Evolutionary conservation across 2,329 filamentous ascomycete species (phyloP), one percentile per base, ranked within the genome.

Genomic region (Aulographum hederae): DNA sequence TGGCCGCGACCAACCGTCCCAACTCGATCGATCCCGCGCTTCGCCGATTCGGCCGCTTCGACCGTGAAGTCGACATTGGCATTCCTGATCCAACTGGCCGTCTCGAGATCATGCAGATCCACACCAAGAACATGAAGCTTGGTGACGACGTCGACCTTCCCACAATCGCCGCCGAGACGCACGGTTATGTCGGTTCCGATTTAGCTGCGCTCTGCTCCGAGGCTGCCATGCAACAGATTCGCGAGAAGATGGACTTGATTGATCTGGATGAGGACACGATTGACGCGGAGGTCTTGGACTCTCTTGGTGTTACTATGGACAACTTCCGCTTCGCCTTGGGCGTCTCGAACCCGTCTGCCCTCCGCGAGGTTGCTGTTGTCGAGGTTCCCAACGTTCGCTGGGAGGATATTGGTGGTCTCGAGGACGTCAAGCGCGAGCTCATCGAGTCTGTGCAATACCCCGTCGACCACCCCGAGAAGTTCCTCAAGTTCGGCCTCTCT

Each of bases 121-220:
- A 98, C 70, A 98, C 89, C 58, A 98, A 98, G 78, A 98, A 98
- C 72, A 98, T 98, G 89, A 98, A 98, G 69, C 73, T 98, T 38
- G 84, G 61, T 37, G 89, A 95, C 36, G 89, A 95, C 46, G 89
- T 98, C 38, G 89, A 98, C 49, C 72, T 98, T 28, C 86, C 94
- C 65, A 77, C 84, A 49, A 94, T 98, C 49, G 89, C 89, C 33
- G 73, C 89, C 18, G 89, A 98, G 66, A 98, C 89, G 29, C 89
- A 98, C 65, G 89, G 89, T 63, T 98, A 95, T 48, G 89, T 98
- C 43, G 89, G 89, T 65, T 95, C 89, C 19, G 89, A 98, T 76
- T 67, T 98, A 56, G 89, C 89, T 37, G 92, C 89, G 18, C 81
- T 98, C 38, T 98, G 89, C 64, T 98, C 89, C 5, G 89, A 98